Conservation (phyloP, 1,284 basidiomycete species). For the Naganishia sp. region DNA sequence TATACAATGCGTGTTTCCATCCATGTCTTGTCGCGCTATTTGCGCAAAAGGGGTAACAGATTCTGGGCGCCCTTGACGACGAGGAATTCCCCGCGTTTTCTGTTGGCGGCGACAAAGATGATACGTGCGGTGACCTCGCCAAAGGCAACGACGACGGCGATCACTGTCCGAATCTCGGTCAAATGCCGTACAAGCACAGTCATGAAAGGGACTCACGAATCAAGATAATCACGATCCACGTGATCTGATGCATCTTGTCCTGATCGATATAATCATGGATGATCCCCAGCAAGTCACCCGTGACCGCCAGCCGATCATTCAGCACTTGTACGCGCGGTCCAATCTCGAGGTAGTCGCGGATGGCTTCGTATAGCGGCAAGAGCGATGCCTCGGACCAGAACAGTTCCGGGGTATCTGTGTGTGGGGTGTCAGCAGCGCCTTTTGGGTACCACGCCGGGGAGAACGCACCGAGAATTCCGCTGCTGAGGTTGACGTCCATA, state of each 20-base stretch:
- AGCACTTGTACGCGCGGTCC: constrained; percentile 78
- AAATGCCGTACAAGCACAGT: constrained; percentile 48
- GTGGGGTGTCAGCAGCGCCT: background rate
- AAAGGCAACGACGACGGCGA: constrained; percentile 28
- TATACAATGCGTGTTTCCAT: no score
- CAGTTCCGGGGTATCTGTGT: constrained; percentile 80
- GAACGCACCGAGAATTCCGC: constrained; percentile 70
- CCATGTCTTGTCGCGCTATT: background rate
- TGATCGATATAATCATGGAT: constrained; percentile 94
- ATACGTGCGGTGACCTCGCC: constrained; percentile 36
- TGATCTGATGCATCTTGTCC: constrained; percentile 87
- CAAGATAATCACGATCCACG: constrained; percentile 93
- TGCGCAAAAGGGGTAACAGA: constrained; percentile 2
- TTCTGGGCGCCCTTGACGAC: constrained; percentile 33
- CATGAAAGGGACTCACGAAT: constrained; percentile 68
- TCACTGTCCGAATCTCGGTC: background rate
- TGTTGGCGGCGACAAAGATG: constrained; percentile 30
- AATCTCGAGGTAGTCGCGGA: constrained; percentile 93
- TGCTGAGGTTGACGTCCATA: constrained; percentile 86
- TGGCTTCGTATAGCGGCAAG: constrained; percentile 86
- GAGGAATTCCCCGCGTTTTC: constrained; percentile 42
- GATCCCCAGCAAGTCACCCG: constrained; percentile 83
- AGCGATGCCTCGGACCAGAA: constrained; percentile 94
- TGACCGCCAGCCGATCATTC: constrained; percentile 85
- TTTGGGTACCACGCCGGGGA: background rate